Conservation (phyloP, 192 early-diverging fungal species). For the Entomortierella parvispora region DNA sequence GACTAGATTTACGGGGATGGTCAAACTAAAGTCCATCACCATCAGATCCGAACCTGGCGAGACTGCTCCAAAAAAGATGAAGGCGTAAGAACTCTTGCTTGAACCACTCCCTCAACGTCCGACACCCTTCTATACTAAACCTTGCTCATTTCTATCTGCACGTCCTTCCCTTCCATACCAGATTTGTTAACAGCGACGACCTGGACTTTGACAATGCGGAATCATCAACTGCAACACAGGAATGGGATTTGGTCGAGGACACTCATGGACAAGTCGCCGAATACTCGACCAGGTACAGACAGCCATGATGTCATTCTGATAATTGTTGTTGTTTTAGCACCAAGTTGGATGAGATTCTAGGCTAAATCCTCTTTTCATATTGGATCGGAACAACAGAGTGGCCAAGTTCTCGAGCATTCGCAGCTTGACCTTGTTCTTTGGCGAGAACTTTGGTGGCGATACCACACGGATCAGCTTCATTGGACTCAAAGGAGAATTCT, state of each 20-base stretch:
- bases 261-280: slow-evolving; percentile 63
- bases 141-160: too few relatives aligned
- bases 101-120: too few relatives aligned
- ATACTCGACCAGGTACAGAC: slow-evolving; percentile 62
- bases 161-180: slow-evolving; percentile 23
- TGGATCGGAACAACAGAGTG: slow-evolving; percentile 49
- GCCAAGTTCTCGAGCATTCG: slow-evolving; percentile 84
- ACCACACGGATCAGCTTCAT: slow-evolving; percentile 80
- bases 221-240: slow-evolving; percentile 74
- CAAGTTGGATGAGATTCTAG: neutral
- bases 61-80: slow-evolving; percentile 73
- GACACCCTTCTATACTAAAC: too few relatives aligned
- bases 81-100: slow-evolving; percentile 82
- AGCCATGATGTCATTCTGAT: too few relatives aligned
- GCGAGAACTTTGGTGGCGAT: slow-evolving; percentile 82
- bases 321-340: too few relatives aligned
- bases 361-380: neutral
- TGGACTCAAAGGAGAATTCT: slow-evolving; percentile 94
- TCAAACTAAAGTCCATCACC: slow-evolving; percentile 92
- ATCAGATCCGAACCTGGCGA: slow-evolving; percentile 73
- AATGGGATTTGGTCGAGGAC: slow-evolving; percentile 80
- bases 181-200: slow-evolving; percentile 89
- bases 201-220: slow-evolving; percentile 92
- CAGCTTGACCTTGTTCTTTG: slow-evolving; percentile 85
- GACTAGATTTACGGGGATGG: slow-evolving; percentile 82